Evolutionary conservation across 345 rosid species (phyloP), one percentile per base, ranked within the genome.

Genomic region (Lenwebbia sp.): DNA sequence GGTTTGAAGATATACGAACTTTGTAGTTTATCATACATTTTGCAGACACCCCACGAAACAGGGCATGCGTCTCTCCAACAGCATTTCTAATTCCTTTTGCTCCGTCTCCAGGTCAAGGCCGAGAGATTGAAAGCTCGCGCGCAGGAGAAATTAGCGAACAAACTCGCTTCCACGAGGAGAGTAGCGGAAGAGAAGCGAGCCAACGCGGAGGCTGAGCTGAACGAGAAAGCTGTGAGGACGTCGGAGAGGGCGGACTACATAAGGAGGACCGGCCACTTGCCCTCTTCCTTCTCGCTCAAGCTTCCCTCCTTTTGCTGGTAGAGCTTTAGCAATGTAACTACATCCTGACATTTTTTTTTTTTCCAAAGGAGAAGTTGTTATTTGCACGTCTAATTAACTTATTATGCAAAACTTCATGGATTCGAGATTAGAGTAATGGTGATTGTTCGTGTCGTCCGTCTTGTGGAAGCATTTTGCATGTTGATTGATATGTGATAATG

Each of bases 121-220:
- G 99, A 93, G 89, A 94, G 98, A 88, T 52, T 93, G 91, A 97
- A 93, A 92, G 95, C 96, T 41, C 93, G 99, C n/a, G 99, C 96
- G 2, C 94, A 96, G 84, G 99, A 97, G 87, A 92, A 86, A 87
- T 52, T 93, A 37, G 86, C 94, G 0, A 97, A 93, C 87, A 96
- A 95, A 86, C 86, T 97, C 25, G 94, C 98, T 0, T 90, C 98
- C 4, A 92, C 98, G 0, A 91, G 93, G 88, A 94, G 99, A 92
- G 88, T 92, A 89, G 99, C 95, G 0, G 98, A 96, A 86, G 99
- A 95, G 93, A 95, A 91, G 86, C 92, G 96, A 1, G 95, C 98
- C 22, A 96, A 94, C 57, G 98, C 98, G 6, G 97, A 96, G 92
- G 94, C 98, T 11, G 90, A 91, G 82, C 84, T 96, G 86, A 93